These are phyloP conservation scores for Fusarium pseudocircinatum DNA, from an alignment of 2,329 filamentous ascomycete genomes.

Conservation along the genomic window DNA sequence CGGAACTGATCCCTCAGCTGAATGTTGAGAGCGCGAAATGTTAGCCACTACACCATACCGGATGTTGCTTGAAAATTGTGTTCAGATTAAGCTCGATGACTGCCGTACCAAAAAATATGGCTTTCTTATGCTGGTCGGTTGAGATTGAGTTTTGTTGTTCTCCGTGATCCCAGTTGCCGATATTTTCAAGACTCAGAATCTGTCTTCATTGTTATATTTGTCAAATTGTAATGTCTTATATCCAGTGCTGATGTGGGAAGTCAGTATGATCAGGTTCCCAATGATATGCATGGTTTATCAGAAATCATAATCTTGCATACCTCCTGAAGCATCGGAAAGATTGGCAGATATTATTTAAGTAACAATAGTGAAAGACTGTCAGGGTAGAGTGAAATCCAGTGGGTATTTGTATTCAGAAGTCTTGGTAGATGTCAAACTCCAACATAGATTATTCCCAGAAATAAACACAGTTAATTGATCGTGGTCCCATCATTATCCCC, in stretches of 20 bases:
- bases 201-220: neutral
- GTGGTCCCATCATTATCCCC: neutral
- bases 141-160: neutral
- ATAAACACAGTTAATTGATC: neutral
- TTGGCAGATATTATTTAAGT: no score
- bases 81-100: neutral
- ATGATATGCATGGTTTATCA: neutral
- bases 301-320: neutral
- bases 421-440: neutral
- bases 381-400: neutral
- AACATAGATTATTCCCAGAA: neutral
- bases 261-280: neutral
- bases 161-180: neutral
- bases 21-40: constrained; percentile 47
- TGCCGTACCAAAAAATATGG: accelerated
- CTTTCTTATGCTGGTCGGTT: neutral
- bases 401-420: constrained; percentile 13
- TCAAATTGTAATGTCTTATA: neutral
- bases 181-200: neutral
- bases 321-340: neutral
- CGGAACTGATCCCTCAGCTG: constrained; percentile 22
- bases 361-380: neutral
- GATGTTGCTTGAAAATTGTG: neutral
- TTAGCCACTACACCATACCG: constrained; percentile 50
- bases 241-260: neutral